Percentiles rank a stretch among this genome's conserved stretches.
Evolutionary conservation across 495 filamentous ascomycete genomes (phyloP).

Genomic region (Beverwykella pulmonaria): DNA sequence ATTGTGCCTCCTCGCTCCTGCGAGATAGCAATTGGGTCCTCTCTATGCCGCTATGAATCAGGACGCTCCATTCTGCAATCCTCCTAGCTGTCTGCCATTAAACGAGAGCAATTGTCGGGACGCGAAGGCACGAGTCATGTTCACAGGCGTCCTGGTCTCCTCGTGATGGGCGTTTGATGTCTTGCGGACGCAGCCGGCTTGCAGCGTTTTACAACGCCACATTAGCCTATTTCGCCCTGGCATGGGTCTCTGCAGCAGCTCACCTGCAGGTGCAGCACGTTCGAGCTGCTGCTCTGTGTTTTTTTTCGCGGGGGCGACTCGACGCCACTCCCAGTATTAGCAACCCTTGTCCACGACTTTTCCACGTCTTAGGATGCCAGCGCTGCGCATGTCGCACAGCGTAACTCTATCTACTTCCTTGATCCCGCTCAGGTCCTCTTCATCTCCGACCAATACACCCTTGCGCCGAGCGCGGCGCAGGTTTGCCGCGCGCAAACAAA

Average conservation of each 20-base stretch:
- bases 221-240: constrained; percentile 38
- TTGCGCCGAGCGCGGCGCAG: constrained; percentile 3
- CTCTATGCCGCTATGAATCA: neutral
- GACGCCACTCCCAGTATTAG: constrained; percentile 18
- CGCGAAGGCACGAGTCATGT: neutral
- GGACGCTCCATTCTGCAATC: neutral
- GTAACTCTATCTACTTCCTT: neutral
- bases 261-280: neutral
- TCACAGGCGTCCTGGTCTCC: neutral
- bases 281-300: neutral
- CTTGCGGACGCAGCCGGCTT: constrained; percentile 30
- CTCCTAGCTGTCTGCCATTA: neutral
- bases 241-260: constrained; percentile 12
- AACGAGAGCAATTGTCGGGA: neutral
- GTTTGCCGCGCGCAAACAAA: constrained; percentile 32
- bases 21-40: neutral
- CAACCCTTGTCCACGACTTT: too few species aligned
- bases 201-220: constrained; percentile 22
- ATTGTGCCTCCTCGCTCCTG: too few species aligned
- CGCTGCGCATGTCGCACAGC: neutral
- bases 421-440: neutral
- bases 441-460: neutral
- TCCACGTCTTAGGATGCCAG: too few species aligned
- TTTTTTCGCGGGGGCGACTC: constrained; percentile 15
- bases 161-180: constrained; percentile 16